Conservation (phyloP, 2,329 filamentous ascomycete species). For the Neonectria coccinea region DNA sequence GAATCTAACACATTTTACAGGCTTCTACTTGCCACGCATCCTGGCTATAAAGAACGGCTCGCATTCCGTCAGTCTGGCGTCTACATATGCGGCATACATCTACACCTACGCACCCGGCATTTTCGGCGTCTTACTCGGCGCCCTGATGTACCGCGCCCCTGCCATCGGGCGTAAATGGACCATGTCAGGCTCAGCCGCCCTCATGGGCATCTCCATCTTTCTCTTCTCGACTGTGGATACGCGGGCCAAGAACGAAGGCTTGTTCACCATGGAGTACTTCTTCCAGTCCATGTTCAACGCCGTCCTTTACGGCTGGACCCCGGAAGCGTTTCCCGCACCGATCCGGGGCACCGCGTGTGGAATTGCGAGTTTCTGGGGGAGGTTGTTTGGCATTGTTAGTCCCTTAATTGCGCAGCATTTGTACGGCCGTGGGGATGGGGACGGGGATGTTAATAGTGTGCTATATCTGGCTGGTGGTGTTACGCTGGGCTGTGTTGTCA, state of each 20-base stretch:
- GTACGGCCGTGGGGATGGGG: constrained; percentile 47
- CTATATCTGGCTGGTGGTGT: constrained; percentile 68
- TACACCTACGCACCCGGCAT: constrained; percentile 66
- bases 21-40: constrained; percentile 60
- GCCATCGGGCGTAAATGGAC: constrained; percentile 57
- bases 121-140: constrained; percentile 61
- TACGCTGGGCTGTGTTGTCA: constrained; percentile 64
- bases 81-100: constrained; percentile 65
- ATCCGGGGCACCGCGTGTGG: constrained; percentile 68
- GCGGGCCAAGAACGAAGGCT: constrained; percentile 51
- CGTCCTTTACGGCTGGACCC: constrained; percentile 60
- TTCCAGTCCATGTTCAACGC: constrained; percentile 56
- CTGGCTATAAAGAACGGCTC: constrained; percentile 63
- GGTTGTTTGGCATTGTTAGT: constrained; percentile 68
- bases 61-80: constrained; percentile 55
- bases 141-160: constrained; percentile 54
- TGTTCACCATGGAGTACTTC: constrained; percentile 59
- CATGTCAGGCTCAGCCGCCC: constrained; percentile 56
- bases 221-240: constrained; percentile 57
- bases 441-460: constrained; percentile 60
- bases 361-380: constrained; percentile 68
- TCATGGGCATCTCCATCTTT: constrained; percentile 61
- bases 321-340: constrained; percentile 68
- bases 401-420: constrained; percentile 65
- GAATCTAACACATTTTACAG: constrained; percentile 28